A percentile compares a stretch with the other conserved stretches of the same genome.
These are phyloP conservation scores for Cyclanthera cordifolia DNA, from an alignment of 306 rosid genomes.

Conservation along the genomic window DNA sequence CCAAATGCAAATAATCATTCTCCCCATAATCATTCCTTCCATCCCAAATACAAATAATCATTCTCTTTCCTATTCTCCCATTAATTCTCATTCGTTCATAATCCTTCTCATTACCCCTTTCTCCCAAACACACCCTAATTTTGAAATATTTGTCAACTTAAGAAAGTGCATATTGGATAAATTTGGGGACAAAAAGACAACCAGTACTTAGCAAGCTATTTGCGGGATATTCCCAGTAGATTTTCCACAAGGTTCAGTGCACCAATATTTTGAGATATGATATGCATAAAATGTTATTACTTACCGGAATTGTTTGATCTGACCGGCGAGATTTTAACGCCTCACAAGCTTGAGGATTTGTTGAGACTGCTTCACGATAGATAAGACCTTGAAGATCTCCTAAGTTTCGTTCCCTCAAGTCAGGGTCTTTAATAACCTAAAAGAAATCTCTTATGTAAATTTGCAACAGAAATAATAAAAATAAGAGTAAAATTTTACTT, in stretches of 20 bases:
- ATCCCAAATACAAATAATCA: too few relatives aligned
- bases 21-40: too few relatives aligned
- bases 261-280: too few relatives aligned
- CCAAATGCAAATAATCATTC: too few relatives aligned
- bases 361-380: constrained; percentile 32
- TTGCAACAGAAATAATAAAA: neutral
- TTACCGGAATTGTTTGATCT: constrained; percentile 70
- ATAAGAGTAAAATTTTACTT: neutral
- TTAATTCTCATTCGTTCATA: too few relatives aligned
- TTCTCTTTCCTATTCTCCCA: too few relatives aligned
- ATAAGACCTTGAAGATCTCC: constrained; percentile 80
- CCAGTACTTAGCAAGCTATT: too few relatives aligned
- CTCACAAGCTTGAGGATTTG: constrained; percentile 35
- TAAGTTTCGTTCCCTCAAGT: constrained; percentile 64
- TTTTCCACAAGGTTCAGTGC: too few relatives aligned
- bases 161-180: neutral
- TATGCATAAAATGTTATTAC: constrained; percentile 7
- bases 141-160: too few relatives aligned
- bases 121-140: too few relatives aligned
- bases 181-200: neutral
- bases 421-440: constrained; percentile 63
- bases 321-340: constrained; percentile 42
- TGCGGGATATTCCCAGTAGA: too few relatives aligned
- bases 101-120: too few relatives aligned
- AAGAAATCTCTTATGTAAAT: constrained; percentile 8